These are phyloP conservation scores for Fusarium globosum DNA, from an alignment of 2,329 filamentous ascomycete species.

Conservation along the genomic window DNA sequence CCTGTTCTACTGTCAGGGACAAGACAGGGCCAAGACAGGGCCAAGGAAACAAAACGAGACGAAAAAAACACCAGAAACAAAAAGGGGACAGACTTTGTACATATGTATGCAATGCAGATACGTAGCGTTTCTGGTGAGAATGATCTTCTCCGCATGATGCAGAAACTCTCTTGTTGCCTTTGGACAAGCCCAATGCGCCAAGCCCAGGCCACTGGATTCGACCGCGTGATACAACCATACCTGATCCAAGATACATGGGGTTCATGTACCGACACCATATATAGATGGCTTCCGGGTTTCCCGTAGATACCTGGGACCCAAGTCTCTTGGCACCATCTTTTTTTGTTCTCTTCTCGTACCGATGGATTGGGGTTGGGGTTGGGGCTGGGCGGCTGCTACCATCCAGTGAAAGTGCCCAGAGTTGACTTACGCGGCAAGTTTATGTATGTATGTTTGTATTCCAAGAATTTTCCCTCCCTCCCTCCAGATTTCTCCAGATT, in stretches of 20 bases:
- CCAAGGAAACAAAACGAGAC: constrained; percentile 22
- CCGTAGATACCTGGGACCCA: constrained; percentile 10
- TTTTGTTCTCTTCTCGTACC: constrained; percentile 17
- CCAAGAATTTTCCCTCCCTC: constrained; percentile 13
- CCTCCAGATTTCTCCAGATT: background rate
- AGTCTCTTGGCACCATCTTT: constrained; percentile 8
- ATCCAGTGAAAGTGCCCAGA: constrained; percentile 22
- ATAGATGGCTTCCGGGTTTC: background rate
- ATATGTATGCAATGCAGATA: background rate
- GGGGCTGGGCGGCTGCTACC: constrained; percentile 18
- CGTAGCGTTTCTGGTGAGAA: background rate
- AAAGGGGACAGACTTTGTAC: background rate
- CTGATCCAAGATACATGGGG: background rate
- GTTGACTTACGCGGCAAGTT: constrained; percentile 20
- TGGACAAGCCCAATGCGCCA: constrained; percentile 20
- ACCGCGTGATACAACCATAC: constrained; percentile 18
- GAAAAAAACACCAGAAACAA: background rate
- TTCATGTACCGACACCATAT: constrained; percentile 2
- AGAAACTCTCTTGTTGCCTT: background rate
- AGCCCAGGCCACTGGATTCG: constrained; percentile 22
- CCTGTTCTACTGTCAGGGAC: background rate
- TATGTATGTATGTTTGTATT: background rate
- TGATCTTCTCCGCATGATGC: constrained; percentile 15
- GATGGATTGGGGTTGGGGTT: constrained; percentile 6
- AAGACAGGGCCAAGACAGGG: too few relatives aligned